phyloP scores from a whole-genome alignment of 345 rosid genomes.

The Psidium guajava region DNA sequence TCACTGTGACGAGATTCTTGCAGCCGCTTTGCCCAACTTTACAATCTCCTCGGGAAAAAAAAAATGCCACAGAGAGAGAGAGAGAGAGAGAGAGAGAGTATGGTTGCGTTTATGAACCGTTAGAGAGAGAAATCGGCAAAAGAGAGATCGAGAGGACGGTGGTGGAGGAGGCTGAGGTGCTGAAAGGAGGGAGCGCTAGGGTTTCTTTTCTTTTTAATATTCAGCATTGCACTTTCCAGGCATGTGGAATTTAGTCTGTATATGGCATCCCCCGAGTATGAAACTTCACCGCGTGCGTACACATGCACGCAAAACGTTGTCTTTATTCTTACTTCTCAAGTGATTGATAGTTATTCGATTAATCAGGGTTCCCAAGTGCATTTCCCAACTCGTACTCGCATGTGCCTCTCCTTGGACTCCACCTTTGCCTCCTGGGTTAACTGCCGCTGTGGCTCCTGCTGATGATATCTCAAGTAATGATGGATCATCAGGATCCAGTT shows the following conservation, averaged over 20 bases:
- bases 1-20: neutral
- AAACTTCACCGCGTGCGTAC: neutral
- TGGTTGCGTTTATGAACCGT: neutral
- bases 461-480: slow-evolving; percentile 55
- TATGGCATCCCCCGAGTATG: neutral
- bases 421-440: slow-evolving; percentile 54
- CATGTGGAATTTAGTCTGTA: too few species aligned
- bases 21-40: neutral
- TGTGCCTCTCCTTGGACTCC: slow-evolving; percentile 67
- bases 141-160: slow-evolving; percentile 52
- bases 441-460: slow-evolving; percentile 45
- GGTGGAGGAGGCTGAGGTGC: too few species aligned
- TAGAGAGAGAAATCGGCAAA: neutral
- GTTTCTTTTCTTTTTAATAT: too few species aligned
- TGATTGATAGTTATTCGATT: neutral
- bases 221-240: too few species aligned
- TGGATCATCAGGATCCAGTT: slow-evolving; percentile 40
- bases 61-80: neutral
- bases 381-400: slow-evolving; percentile 12
- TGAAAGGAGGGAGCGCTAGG: too few species aligned
- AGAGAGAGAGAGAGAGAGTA: neutral
- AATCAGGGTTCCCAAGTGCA: slow-evolving; percentile 59
- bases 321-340: neutral
- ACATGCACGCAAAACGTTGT: neutral
- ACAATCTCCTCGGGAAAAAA: neutral